Evolutionary conservation across 768 basidiomycete species (phyloP).

Genomic region (Cystobasidium onofrii): DNA sequence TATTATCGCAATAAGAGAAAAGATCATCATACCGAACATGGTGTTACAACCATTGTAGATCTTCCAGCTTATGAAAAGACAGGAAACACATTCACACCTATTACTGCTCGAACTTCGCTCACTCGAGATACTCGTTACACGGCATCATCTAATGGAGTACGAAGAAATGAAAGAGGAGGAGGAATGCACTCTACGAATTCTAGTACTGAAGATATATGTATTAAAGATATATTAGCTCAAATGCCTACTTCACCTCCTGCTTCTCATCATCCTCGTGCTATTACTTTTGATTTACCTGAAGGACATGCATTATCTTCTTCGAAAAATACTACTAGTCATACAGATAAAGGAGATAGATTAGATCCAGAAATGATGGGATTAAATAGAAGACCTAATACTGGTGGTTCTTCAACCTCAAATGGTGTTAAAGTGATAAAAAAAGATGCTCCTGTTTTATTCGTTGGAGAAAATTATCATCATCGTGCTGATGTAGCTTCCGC

Average conservation of each 20-base stretch:
- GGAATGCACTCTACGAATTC: background rate
- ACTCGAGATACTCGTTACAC: background rate
- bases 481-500: background rate
- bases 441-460: background rate
- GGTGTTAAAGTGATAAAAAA: background rate
- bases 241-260: background rate
- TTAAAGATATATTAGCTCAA: background rate
- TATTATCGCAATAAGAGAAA: background rate
- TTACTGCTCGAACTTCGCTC: background rate
- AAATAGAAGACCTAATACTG: background rate
- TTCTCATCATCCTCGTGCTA: background rate
- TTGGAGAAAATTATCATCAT: slow-evolving; percentile 13
- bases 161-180: background rate
- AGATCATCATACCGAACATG: background rate
- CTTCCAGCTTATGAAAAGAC: background rate
- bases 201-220: background rate
- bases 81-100: background rate
- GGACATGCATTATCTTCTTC: background rate
- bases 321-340: background rate
- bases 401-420: background rate
- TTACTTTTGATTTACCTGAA: background rate
- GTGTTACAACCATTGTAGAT: background rate
- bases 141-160: background rate
- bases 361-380: background rate
- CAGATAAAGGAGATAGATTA: background rate